Base-by-base conservation (phyloP, 768 basidiomycete species). In the Saitozyma sp. region DNA sequence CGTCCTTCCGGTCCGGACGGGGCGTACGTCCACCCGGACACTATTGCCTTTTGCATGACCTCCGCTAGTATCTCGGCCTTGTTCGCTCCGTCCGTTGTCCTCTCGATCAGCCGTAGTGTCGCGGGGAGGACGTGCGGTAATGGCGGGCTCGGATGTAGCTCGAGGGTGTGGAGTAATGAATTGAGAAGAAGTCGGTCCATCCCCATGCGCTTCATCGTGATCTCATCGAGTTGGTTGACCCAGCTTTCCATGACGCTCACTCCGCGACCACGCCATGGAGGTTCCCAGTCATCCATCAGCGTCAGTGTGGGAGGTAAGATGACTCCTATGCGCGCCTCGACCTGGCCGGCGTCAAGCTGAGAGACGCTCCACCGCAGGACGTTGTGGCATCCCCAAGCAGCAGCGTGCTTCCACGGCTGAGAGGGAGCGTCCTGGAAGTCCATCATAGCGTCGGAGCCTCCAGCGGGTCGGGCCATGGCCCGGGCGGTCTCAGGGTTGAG, bases 241-340 rank as follows among this genome's bases (percentile, higher is more conserved):
- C 77, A 74, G 29, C 37, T 53, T 9, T 62, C 61, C 8, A 79
- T 56, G 16, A 69, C 67, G 3, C 42, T 40, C 6, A 68, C 60
- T 14, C 75, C 78, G 51, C 62, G 58, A 8, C 64, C 61, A 1
- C 78, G 69, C 61, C 69, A 79, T 1, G 61, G 41, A 3, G 78
- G 65, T 41, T 79, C 76, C 66, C 70, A 79, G 53, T 79, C 78
- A 58, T 79, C 78, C 67, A 79, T 70, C 50, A 79, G 46, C 41
- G 70, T 67, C 29, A 79, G 46, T 1, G 74, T 76, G 7, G 78
- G 76, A 9, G 78, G 78, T n/a, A 79, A 55, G 29, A 79, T 68
- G 42, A 75, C 16, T 0, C 73, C 73, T 16, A 79, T 75, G 13
- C 67, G 59, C 50, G 56, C 45, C 45, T 72, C 67, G 13, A 74